Conservation (phyloP, 371 early-diverging fungal genomes). For the Mucor saturninus region DNA sequence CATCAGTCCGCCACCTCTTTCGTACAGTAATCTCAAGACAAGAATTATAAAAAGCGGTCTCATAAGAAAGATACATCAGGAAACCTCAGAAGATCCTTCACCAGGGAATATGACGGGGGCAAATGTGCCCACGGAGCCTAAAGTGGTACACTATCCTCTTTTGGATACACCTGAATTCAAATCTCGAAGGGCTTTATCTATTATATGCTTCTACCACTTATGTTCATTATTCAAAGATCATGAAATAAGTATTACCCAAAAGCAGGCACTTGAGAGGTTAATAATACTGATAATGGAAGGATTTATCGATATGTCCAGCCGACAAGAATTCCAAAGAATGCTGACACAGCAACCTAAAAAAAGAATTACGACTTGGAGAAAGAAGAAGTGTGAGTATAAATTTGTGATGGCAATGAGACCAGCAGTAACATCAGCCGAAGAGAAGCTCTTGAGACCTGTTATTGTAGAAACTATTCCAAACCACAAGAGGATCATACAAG, state of each 20-base stretch:
- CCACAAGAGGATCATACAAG: neutral
- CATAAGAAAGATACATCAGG: neutral
- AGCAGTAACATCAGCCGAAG: slow-evolving; percentile 3
- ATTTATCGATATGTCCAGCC: slow-evolving; percentile 14
- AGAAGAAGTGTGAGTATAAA: neutral
- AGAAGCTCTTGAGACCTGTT: neutral
- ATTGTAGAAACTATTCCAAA: neutral
- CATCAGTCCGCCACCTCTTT: neutral
- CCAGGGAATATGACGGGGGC: too few relatives aligned
- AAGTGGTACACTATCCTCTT: slow-evolving; percentile 11
- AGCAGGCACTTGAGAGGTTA: neutral
- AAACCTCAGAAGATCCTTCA: neutral
- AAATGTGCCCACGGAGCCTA: neutral
- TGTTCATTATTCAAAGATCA: neutral
- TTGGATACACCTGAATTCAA: slow-evolving; percentile 5
- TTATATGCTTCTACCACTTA: slow-evolving; percentile 20
- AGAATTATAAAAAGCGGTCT: neutral
- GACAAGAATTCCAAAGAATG: slow-evolving; percentile 14
- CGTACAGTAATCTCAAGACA: slow-evolving; percentile 3
- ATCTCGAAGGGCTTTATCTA: slow-evolving; percentile 19
- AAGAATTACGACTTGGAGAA: slow-evolving; percentile 17
- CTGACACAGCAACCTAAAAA: slow-evolving; percentile 17
- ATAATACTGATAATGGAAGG: slow-evolving; percentile 24
- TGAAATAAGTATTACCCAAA: neutral
- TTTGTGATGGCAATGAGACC: slow-evolving; percentile 11